Percentiles rank a stretch among this genome's conserved stretches.
Conservation (phyloP, 805 yeast genomes). For the Starmerella powellii region DNA sequence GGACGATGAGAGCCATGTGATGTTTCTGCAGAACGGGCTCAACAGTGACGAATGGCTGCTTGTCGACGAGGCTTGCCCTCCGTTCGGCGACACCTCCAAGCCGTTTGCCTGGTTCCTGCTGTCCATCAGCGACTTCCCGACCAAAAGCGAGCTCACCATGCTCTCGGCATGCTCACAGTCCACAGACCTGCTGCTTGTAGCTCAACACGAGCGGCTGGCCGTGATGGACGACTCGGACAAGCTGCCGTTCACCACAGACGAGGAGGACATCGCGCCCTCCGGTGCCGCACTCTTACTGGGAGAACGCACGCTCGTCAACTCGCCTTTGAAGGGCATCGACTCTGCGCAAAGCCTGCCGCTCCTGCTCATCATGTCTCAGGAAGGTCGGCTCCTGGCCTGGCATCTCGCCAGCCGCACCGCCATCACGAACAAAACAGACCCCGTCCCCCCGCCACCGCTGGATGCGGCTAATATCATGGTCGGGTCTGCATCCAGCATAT, state of each 20-base stretch:
- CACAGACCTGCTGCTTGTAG: conserved; percentile 12
- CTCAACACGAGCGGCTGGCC: background rate
- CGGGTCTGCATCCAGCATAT: background rate
- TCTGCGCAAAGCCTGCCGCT: conserved; percentile 13
- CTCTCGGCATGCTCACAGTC: conserved; percentile 19
- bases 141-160: background rate
- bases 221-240: conserved; percentile 12
- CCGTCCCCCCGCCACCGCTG: background rate
- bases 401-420: conserved; percentile 7
- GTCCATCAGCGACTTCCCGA: conserved; percentile 6
- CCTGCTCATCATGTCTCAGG: conserved; percentile 18
- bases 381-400: conserved; percentile 21
- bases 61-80: conserved; percentile 17
- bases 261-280: conserved; percentile 15
- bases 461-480: background rate
- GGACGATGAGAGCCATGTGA: conserved; percentile 3
- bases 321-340: conserved; percentile 17
- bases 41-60: background rate
- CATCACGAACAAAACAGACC: background rate
- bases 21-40: background rate
- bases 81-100: conserved; percentile 14
- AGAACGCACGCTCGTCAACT: background rate
- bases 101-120: conserved; percentile 14
- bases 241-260: conserved; percentile 19
- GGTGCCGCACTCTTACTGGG: conserved; percentile 18